Conservation (phyloP, 31 red algal genomes). For the Porphyra umbilicalis region DNA sequence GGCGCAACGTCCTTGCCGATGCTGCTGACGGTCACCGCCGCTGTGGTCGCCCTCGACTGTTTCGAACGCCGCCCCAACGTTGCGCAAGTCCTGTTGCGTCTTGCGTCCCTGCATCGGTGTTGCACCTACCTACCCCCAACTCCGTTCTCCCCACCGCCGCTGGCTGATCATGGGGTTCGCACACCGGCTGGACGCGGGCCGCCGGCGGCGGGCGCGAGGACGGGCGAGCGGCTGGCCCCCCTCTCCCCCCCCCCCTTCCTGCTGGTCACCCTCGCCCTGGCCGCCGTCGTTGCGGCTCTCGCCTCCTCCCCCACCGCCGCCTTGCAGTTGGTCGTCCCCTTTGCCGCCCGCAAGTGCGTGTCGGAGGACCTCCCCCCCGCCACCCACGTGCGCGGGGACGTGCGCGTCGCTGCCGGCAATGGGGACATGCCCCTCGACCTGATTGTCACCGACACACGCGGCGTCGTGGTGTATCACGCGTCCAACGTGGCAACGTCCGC, state of each 20-base stretch:
- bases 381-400: conserved; percentile 18
- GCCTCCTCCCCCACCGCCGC: conserved; percentile 3
- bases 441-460: conserved; percentile 46
- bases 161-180: neutral
- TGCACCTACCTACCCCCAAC: too few species aligned
- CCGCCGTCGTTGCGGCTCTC: neutral
- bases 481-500: conserved; percentile 53
- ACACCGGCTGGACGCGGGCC: neutral
- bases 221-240: neutral
- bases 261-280: neutral
- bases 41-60: too few species aligned
- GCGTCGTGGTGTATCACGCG: conserved; percentile 40
- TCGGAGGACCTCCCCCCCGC: conserved; percentile 51
- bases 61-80: too few species aligned
- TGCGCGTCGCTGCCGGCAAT: conserved; percentile 45
- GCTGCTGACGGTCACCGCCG: too few species aligned
- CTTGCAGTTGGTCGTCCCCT: conserved; percentile 48
- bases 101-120: too few species aligned
- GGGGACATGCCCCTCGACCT: conserved; percentile 70
- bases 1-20: too few species aligned
- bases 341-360: conserved; percentile 58
- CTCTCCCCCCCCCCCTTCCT: neutral
- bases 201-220: neutral
- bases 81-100: too few species aligned
- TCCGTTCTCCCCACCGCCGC: too few species aligned